phyloP scores from a whole-genome alignment of 345 rosid genomes.

The Eutrema yunnanense region DNA sequence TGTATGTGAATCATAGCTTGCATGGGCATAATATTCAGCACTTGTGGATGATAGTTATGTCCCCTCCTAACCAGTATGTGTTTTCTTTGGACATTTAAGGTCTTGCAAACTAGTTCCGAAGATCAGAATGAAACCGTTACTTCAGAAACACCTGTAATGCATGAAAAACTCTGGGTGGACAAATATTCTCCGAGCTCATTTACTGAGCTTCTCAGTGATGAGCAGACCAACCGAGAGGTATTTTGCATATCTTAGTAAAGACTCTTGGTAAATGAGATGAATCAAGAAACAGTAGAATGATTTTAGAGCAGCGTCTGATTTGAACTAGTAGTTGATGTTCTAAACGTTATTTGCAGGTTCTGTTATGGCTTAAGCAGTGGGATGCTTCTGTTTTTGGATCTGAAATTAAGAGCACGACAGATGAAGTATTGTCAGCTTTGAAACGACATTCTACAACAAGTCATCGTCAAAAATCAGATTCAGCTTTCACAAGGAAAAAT shows the following conservation, averaged over 20 bases:
- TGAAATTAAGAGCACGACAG: constrained; percentile 82
- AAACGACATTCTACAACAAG: constrained; percentile 69
- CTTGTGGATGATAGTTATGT: background rate
- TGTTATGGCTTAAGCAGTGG: constrained; percentile 97
- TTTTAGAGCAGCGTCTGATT: constrained; percentile 4
- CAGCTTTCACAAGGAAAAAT: constrained; percentile 43
- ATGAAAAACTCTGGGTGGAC: constrained; percentile 89
- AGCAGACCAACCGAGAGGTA: constrained; percentile 96
- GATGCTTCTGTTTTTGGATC: constrained; percentile 96
- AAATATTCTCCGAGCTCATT: constrained; percentile 90
- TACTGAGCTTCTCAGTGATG: constrained; percentile 97
- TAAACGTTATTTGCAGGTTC: constrained; percentile 49
- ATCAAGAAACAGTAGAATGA: background rate
- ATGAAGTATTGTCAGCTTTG: constrained; percentile 80
- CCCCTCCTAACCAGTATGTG: background rate
- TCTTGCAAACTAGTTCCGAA: constrained; percentile 63
- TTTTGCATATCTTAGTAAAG: constrained; percentile 8
- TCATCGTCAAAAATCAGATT: constrained; percentile 49
- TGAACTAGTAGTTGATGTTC: background rate
- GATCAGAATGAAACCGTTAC: constrained; percentile 35
- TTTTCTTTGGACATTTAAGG: constrained; percentile 43
- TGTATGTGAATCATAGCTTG: background rate
- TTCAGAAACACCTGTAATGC: constrained; percentile 38
- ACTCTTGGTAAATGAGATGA: background rate
- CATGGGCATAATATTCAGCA: background rate